Percentiles rank a stretch among this genome's conserved stretches.
phyloP scores from a whole-genome alignment of 1,284 basidiomycete genomes.

The Ceratobasidium sp. region DNA sequence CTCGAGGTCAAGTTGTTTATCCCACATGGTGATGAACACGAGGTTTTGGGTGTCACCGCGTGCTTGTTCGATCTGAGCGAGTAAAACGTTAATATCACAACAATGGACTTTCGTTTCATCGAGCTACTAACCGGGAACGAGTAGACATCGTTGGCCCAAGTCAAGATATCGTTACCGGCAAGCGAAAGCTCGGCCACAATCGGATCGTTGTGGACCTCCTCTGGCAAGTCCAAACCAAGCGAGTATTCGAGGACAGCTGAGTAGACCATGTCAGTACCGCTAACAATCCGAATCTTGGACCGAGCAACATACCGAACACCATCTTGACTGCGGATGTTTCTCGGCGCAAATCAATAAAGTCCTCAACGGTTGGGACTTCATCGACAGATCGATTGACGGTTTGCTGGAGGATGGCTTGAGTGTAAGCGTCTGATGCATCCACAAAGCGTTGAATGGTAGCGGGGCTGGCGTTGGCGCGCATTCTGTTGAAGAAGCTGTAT shows the following conservation, averaged over 20 bases:
- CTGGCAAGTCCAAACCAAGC: constrained; percentile 40
- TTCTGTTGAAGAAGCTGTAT: constrained; percentile 50
- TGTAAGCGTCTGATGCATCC: constrained; percentile 53
- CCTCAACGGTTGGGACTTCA: constrained; percentile 53
- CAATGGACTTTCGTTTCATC: constrained; percentile 1
- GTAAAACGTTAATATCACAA: constrained; percentile 28
- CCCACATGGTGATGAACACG: constrained; percentile 57
- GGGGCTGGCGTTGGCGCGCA: constrained; percentile 51
- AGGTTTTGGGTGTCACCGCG: constrained; percentile 60
- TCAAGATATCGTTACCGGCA: constrained; percentile 41
- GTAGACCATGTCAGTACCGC: background rate
- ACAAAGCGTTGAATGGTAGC: constrained; percentile 52
- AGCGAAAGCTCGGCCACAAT: constrained; percentile 38
- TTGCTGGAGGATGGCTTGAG: constrained; percentile 53
- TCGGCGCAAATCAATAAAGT: constrained; percentile 55
- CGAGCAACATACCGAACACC: constrained; percentile 53
- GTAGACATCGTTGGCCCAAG: constrained; percentile 44
- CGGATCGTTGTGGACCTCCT: constrained; percentile 41
- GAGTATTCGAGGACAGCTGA: constrained; percentile 47
- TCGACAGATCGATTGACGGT: constrained; percentile 51
- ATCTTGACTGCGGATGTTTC: constrained; percentile 55
- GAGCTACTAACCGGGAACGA: constrained; percentile 36
- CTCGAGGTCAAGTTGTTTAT: constrained; percentile 54
- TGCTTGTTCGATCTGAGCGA: constrained; percentile 51
- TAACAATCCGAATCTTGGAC: background rate